Evolutionary conservation across 345 rosid species (phyloP).

Genomic region (Fremontodendron californicum): DNA sequence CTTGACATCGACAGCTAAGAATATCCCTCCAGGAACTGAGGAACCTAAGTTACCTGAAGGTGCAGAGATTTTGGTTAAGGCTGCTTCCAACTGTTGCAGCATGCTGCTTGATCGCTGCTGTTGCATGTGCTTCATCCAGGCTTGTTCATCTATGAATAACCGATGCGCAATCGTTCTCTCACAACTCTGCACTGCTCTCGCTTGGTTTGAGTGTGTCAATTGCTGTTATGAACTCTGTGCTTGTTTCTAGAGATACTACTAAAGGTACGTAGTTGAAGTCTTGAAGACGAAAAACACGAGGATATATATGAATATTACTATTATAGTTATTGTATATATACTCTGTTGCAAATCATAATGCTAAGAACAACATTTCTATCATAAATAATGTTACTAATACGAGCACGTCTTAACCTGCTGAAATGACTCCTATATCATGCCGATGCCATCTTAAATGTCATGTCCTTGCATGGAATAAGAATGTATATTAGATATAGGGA

Average conservation of each 20-base stretch:
- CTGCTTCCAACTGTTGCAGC: slow-evolving; percentile 50
- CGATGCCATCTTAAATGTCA: too few relatives aligned
- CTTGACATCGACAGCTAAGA: slow-evolving; percentile 53
- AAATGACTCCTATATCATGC: too few relatives aligned
- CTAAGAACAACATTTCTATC: background rate
- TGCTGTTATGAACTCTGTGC: slow-evolving; percentile 74
- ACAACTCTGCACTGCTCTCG: slow-evolving; percentile 66
- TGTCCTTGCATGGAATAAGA: too few relatives aligned
- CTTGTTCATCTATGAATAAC: slow-evolving; percentile 53
- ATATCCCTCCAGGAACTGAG: slow-evolving; percentile 55
- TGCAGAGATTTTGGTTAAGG: slow-evolving; percentile 52
- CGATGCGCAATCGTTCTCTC: slow-evolving; percentile 52
- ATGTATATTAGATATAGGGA: too few relatives aligned
- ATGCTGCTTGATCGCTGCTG: slow-evolving; percentile 47
- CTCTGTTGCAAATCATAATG: background rate
- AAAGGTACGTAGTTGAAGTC: background rate
- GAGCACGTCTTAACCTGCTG: too few relatives aligned
- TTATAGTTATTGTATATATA: too few relatives aligned
- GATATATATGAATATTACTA: background rate
- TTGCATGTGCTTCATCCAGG: slow-evolving; percentile 76
- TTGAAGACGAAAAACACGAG: too few relatives aligned
- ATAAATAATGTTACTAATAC: background rate
- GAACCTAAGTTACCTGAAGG: slow-evolving; percentile 51
- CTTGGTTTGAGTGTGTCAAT: slow-evolving; percentile 65
- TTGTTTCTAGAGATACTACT: slow-evolving; percentile 13